Evolutionary conservation across 2,329 filamentous ascomycete genomes (phyloP).

Genomic region (Trichoderma polysporum): DNA sequence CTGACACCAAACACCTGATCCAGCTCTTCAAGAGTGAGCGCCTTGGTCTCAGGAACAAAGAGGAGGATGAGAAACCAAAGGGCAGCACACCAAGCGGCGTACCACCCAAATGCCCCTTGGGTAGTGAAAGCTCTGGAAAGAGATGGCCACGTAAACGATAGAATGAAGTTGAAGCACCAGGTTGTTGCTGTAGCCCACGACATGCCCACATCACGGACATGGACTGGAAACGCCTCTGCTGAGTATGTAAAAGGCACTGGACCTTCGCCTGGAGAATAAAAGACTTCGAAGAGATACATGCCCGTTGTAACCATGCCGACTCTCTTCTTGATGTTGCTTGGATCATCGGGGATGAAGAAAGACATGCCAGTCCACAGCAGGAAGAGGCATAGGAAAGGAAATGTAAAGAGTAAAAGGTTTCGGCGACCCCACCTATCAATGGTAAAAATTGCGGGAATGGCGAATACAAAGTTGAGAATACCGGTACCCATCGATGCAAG

Average conservation of each 20-base stretch:
- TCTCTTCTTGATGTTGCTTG: conserved; percentile 22
- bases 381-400: conserved; percentile 37
- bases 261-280: conserved; percentile 38
- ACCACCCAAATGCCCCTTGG: conserved; percentile 42
- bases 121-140: conserved; percentile 35
- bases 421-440: conserved; percentile 31
- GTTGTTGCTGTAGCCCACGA: conserved; percentile 41
- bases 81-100: conserved; percentile 47
- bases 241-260: conserved; percentile 41
- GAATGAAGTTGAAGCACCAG: conserved; percentile 31
- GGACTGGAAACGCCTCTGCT: conserved; percentile 40
- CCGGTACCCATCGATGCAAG: conserved; percentile 37
- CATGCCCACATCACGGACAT: conserved; percentile 41
- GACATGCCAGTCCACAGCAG: conserved; percentile 35
- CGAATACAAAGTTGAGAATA: conserved; percentile 28
- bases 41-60: conserved; percentile 52
- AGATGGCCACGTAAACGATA: conserved; percentile 34
- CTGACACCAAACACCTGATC: conserved; percentile 49
- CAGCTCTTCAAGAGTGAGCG: conserved; percentile 50
- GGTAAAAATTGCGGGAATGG: conserved; percentile 36
- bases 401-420: conserved; percentile 32
- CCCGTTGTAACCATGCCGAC: conserved; percentile 38
- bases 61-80: conserved; percentile 50
- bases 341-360: conserved; percentile 29
- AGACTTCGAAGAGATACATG: conserved; percentile 39